Conservation (phyloP, 768 basidiomycete genomes). For the Suillus weaverae region DNA sequence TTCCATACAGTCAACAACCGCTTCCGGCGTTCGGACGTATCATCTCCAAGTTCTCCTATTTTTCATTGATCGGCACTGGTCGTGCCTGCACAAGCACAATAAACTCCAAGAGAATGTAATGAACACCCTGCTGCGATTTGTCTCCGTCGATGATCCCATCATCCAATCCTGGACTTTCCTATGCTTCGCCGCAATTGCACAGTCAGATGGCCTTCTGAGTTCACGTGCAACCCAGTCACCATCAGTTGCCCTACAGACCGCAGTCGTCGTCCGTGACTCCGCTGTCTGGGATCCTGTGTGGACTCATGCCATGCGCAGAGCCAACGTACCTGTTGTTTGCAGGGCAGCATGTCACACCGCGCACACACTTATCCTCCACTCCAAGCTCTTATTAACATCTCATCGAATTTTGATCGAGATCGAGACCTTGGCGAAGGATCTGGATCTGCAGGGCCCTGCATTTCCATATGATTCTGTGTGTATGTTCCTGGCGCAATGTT, state of each 20-base stretch:
- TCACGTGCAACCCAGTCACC: conserved; percentile 6
- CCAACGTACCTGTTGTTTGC: conserved; percentile 65
- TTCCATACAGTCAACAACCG: conserved; percentile 39
- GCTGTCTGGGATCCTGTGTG: conserved; percentile 81
- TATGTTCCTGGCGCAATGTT: conserved; percentile 67
- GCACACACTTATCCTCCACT: conserved; percentile 49
- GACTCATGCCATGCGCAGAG: conserved; percentile 77
- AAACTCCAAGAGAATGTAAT: conserved; percentile 59
- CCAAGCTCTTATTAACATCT: conserved; percentile 46
- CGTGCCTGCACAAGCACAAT: conserved; percentile 55
- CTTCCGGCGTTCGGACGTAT: conserved; percentile 42
- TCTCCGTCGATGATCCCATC: conserved; percentile 60
- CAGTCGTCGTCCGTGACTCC: conserved; percentile 15
- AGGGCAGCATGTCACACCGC: conserved; percentile 80
- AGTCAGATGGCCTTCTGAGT: conserved; percentile 38
- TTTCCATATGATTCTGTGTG: conserved; percentile 91
- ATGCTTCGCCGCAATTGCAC: conserved; percentile 71
- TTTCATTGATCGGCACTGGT: conserved; percentile 80
- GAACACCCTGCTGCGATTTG: conserved; percentile 53
- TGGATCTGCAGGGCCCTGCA: conserved; percentile 88
- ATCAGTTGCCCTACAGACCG: background rate
- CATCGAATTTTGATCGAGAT: conserved; percentile 70
- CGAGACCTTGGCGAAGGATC: conserved; percentile 74
- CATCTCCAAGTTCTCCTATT: conserved; percentile 81
- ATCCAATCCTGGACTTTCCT: conserved; percentile 87